These are phyloP conservation scores for Lactarius indigo DNA, from an alignment of 768 basidiomycete genomes.

Conservation along the genomic window DNA sequence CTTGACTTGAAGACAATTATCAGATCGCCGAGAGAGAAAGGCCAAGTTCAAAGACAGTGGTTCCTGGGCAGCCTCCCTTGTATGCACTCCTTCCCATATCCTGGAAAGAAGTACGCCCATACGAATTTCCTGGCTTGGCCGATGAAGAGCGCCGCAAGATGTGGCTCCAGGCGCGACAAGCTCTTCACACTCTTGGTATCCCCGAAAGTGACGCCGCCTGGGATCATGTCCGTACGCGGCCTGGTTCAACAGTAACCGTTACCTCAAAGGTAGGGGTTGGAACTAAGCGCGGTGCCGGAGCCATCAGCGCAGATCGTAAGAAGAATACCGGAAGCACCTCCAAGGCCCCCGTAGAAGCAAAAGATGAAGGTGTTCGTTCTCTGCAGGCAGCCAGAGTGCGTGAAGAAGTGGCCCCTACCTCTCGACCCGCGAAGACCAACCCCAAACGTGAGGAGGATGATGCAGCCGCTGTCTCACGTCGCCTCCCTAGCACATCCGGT, in stretches of 20 bases:
- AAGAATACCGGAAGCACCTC: conserved; percentile 10
- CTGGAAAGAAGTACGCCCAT: conserved; percentile 71
- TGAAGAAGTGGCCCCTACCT: conserved; percentile 1
- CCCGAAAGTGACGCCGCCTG: conserved; percentile 61
- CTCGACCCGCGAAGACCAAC: conserved; percentile 11
- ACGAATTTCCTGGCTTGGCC: conserved; percentile 51
- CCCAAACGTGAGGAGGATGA: conserved; percentile 27
- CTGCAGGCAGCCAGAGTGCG: conserved; percentile 7
- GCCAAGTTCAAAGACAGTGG: not conserved
- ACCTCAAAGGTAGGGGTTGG: conserved; percentile 3
- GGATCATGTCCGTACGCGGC: conserved; percentile 42
- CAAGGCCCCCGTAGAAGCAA: conserved; percentile 11
- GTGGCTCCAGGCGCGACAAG: conserved; percentile 49
- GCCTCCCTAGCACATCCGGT: conserved; percentile 27
- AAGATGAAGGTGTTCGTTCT: conserved; percentile 14
- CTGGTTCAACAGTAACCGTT: conserved; percentile 7
- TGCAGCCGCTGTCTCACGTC: conserved; percentile 19
- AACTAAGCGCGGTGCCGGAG: conserved; percentile 9
- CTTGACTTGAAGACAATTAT: not conserved
- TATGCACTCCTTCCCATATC: conserved; percentile 55
- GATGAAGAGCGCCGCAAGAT: conserved; percentile 47
- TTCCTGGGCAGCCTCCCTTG: conserved; percentile 12
- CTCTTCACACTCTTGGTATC: conserved; percentile 49
- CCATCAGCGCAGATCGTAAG: conserved; percentile 13
- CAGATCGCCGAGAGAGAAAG: conserved; percentile 23